Evolutionary conservation across 2,329 filamentous ascomycete genomes (phyloP), one percentile per base, ranked within the genome.

Genomic region (Sarocladium brachiariae): DNA sequence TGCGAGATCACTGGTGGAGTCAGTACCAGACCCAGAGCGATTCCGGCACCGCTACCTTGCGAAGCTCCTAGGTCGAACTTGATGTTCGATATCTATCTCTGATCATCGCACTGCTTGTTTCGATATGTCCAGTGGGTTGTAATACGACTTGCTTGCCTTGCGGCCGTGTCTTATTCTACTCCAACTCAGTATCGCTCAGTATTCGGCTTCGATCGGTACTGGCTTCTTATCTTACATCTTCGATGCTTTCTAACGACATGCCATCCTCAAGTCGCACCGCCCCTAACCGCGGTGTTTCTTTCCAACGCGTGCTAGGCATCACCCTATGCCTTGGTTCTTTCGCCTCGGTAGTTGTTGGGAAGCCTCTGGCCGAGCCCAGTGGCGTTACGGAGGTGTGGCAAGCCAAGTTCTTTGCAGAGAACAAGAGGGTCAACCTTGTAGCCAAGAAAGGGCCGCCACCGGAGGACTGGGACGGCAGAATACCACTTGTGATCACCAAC

Each of bases 401-500:
- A 33, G 53, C 57, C 16, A 58, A 60, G 21, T 62, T 62, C 50
- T 56, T 63, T 11, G 57, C 46, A 14, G 25, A 35, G 33, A n/a
- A 35, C 46, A 49, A 27, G 23, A 30, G 33, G 2, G 21, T 31
- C 13, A n/a, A 18, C 4, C 14, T 37, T 27, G 30, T 21, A 19
- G 56, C 46, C 52, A 62, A 57, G 46, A 57, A 59, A 53, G 65
- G 63, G 6, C 46, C 46, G 7, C 63, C 65, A 27, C 63, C 66
- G 1, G 59, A 60, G 25, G 58, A 65, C 16, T 58, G 58, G 50
- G 60, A 66, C 9, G 70, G 69, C 49, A 70, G 64, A 19, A 68
- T 81, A 34, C 84, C 85, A 6, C 69, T 93, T 23, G 71, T 81
- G 6, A 72, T 93, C 51, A 84, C 81, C 52, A 95, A 92, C 67